Base-by-base conservation (phyloP, 2,329 filamentous ascomycete genomes). In the Colletotrichum nymphaeae region DNA sequence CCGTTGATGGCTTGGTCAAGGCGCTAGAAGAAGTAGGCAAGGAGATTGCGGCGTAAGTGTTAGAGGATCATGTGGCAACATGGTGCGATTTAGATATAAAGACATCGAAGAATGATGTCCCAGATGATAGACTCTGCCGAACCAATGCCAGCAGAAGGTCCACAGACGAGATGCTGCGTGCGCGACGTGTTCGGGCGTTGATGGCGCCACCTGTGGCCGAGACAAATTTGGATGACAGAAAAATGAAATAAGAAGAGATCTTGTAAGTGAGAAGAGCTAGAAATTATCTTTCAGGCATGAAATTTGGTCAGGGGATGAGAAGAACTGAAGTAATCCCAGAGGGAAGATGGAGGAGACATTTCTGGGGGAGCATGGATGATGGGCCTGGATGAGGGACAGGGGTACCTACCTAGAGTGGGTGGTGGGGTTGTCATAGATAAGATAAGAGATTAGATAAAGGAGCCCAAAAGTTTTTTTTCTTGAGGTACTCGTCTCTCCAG, bases 1-100 rank as follows among this genome's bases (percentile, higher is more conserved):
- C 89, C 0, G 83, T 90, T 1, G 84, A 88, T 11, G 87, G 88
- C 0, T 80, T 92, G 46, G 83, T 90, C 8, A 86, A 84, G 77
- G 89, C 87, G 1, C 80, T 92, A n/a, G 83, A 87, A 71, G 83
- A 85, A 69, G 84, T 86, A 24, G 86, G 85, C 5, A 76, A 57
- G 62, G 80, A 83, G 67, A 66, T 76, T 5, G 65, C n/a, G 16
- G 67, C 55, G 26, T 70, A 65, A 28, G 53, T 14, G 6, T 24
- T 3, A 26, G 5, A 9, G 24, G 37, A 8, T 2, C 4, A 32
- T 26, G 19, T 19, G 16, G 16, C 9, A 12, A 8, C 7, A 22
- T 5, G 19, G 2, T 35, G 30, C 22, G 14, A 6, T 53, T 35
- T 8, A 14, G n/a, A 6, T 2, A 37, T 12, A n/a, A 19, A 11